phyloP scores from a whole-genome alignment of 2,329 filamentous ascomycete species.

The Paracoccidioides lutzii region DNA sequence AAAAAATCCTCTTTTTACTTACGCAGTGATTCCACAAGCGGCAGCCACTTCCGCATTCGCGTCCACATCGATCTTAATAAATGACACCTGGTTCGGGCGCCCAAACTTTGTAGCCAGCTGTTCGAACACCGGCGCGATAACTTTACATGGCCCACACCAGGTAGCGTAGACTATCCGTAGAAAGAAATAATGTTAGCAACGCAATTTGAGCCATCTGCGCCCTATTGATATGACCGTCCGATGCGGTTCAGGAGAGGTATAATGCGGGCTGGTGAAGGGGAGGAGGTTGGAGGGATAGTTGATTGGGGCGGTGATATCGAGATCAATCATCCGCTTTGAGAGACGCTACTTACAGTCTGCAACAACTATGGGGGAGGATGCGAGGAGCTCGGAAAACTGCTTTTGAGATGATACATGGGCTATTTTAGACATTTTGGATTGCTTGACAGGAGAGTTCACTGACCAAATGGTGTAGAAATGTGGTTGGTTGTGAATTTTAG shows the following conservation, averaged over 20 bases:
- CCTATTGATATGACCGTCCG: not conserved
- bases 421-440: conserved; percentile 29
- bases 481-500: conserved; percentile 7
- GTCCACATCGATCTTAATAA: conserved; percentile 79
- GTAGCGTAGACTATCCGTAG: conserved; percentile 62
- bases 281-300: not conserved
- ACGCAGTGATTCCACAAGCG: conserved; percentile 59
- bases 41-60: conserved; percentile 58
- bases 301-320: not conserved
- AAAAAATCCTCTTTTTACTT: conserved; percentile 18
- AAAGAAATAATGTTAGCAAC: conserved; percentile 11
- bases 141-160: conserved; percentile 74
- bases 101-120: conserved; percentile 59
- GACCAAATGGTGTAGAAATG: conserved; percentile 6
- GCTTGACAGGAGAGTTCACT: conserved; percentile 7
- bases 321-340: not conserved
- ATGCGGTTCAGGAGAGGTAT: not conserved
- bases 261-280: not conserved
- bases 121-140: conserved; percentile 73
- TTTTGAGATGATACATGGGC: conserved; percentile 48
- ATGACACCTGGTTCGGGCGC: conserved; percentile 59
- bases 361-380: conserved; percentile 65
- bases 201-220: not conserved
- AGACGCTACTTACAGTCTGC: conserved; percentile 64
- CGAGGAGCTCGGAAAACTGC: conserved; percentile 57